phyloP scores from a whole-genome alignment of 2,329 filamentous ascomycete species.

The Lasiodiplodia theobromae region DNA sequence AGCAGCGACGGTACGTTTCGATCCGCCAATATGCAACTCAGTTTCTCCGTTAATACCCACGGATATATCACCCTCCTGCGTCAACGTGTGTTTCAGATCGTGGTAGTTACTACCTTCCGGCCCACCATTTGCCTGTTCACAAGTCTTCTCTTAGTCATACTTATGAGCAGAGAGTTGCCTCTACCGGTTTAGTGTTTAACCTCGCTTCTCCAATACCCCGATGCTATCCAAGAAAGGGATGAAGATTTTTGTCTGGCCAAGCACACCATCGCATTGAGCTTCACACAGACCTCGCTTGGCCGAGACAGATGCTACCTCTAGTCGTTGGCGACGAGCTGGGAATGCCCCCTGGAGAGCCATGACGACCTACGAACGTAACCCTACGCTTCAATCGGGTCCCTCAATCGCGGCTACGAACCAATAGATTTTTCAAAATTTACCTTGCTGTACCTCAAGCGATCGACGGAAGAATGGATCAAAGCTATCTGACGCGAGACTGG shows the following conservation, averaged over 20 bases:
- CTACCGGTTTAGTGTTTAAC: neutral
- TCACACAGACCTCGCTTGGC: constrained; percentile 16
- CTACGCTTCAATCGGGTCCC: neutral
- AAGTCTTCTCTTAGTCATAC: neutral
- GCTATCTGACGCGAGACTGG: constrained; percentile 18
- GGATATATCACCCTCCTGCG: neutral
- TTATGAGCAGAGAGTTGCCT: too few relatives aligned
- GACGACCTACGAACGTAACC: constrained; percentile 21
- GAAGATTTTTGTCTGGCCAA: constrained; percentile 16
- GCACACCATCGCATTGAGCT: constrained; percentile 10
- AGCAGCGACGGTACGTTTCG: neutral
- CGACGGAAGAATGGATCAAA: constrained; percentile 27
- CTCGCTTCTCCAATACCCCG: neutral
- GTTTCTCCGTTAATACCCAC: neutral
- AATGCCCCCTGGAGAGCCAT: constrained; percentile 23
- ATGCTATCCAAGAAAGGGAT: constrained; percentile 12
- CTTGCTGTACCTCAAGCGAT: neutral
- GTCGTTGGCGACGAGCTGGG: constrained; percentile 5
- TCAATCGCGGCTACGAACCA: constrained; percentile 5
- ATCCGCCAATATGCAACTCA: neutral
- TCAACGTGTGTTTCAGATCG: neutral
- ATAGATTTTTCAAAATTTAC: neutral
- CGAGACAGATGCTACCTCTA: constrained; percentile 25
- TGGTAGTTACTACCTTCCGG: neutral
- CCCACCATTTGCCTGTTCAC: too few relatives aligned